phyloP scores from a whole-genome alignment of 345 rosid genomes.

The Pelargonium nanum region DNA sequence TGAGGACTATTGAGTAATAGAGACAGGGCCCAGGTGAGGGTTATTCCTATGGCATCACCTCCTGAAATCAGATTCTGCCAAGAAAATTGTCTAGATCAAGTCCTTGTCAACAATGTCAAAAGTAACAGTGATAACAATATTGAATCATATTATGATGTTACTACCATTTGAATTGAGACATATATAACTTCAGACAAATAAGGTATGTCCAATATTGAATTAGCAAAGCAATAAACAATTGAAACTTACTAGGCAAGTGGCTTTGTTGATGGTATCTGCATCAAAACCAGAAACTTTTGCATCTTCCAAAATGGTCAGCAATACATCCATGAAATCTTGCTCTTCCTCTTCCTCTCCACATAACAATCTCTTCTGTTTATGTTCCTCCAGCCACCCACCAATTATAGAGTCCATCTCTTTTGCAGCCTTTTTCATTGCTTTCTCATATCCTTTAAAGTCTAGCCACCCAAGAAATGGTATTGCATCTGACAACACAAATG shows the following conservation, averaged over 20 bases:
- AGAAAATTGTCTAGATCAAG: neutral
- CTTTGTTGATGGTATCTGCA: neutral
- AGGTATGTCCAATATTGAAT: too few relatives aligned
- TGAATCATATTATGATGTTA: too few relatives aligned
- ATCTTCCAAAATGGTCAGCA: constrained; percentile 1
- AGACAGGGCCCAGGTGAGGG: constrained; percentile 19
- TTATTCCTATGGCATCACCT: constrained; percentile 9
- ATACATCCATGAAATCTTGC: constrained; percentile 27
- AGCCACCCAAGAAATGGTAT: constrained; percentile 24
- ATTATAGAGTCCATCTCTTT: constrained; percentile 16
- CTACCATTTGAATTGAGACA: too few relatives aligned
- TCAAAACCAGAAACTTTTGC: neutral
- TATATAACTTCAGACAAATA: too few relatives aligned
- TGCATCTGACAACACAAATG: constrained; percentile 23
- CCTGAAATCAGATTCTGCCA: constrained; percentile 14
- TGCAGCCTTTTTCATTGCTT: constrained; percentile 19
- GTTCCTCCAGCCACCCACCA: constrained; percentile 23
- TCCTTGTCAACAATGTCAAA: too few relatives aligned
- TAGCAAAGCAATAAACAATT: too few relatives aligned
- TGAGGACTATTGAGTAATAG: constrained; percentile 12
- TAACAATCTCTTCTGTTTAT: constrained; percentile 2
- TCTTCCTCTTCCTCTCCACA: neutral
- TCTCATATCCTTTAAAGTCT: constrained; percentile 24
- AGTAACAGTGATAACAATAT: too few relatives aligned
- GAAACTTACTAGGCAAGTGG: neutral